Evolutionary conservation across 1,284 basidiomycete genomes (phyloP).

Genomic region (Cutaneotrichosporon cutaneum): DNA sequence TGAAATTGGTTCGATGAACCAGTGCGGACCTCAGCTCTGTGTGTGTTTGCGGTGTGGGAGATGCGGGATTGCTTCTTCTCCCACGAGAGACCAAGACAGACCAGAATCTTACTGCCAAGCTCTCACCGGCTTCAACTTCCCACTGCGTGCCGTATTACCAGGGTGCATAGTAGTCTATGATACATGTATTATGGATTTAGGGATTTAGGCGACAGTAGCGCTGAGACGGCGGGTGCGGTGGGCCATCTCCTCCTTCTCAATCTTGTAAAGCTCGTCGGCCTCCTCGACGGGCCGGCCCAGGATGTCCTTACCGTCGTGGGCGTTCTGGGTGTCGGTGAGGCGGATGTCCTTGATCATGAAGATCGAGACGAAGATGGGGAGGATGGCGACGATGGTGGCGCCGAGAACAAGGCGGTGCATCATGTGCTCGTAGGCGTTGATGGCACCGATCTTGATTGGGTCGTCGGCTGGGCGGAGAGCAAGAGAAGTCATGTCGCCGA

Average conservation of each 20-base stretch:
- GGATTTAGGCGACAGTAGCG: background rate
- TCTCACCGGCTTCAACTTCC: too few species aligned
- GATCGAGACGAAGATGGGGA: slow-evolving; percentile 49
- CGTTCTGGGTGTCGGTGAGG: slow-evolving; percentile 55
- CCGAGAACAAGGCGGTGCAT: slow-evolving; percentile 50
- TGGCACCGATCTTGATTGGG: slow-evolving; percentile 62
- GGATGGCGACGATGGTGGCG: slow-evolving; percentile 47
- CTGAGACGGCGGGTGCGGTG: background rate
- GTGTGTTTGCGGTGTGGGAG: too few species aligned
- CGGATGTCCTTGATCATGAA: slow-evolving; percentile 50
- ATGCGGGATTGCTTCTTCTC: too few species aligned
- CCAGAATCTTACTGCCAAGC: too few species aligned
- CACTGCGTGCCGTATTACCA: background rate
- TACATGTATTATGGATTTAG: background rate
- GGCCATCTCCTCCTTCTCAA: slow-evolving; percentile 1
- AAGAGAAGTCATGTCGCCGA: slow-evolving; percentile 59
- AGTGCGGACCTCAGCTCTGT: too few species aligned
- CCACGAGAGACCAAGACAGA: too few species aligned
- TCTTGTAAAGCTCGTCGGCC: background rate
- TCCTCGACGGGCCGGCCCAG: slow-evolving; percentile 32
- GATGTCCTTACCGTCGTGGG: slow-evolving; percentile 51
- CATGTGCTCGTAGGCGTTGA: slow-evolving; percentile 52
- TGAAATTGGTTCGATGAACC: too few species aligned
- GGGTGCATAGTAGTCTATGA: background rate
- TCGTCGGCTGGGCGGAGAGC: slow-evolving; percentile 58